phyloP scores from a whole-genome alignment of 1,139 yeast genomes.

The Kazachstania sp. region DNA sequence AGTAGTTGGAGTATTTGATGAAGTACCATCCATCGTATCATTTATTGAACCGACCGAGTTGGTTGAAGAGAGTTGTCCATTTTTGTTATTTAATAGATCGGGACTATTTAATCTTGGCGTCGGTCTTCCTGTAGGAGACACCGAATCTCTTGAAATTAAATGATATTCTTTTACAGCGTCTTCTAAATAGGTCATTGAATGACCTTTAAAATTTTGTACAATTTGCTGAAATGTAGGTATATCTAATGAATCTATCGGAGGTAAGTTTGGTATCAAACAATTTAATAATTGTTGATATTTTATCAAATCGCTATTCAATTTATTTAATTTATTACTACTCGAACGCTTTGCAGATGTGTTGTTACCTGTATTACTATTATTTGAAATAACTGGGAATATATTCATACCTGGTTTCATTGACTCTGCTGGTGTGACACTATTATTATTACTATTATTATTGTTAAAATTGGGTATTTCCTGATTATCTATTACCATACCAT shows the following conservation, averaged over 20 bases:
- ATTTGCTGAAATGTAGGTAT: conserved; percentile 24
- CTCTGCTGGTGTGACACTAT: too few species aligned
- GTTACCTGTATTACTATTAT: background rate
- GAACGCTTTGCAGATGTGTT: background rate
- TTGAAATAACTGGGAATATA: background rate
- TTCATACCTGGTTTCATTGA: background rate
- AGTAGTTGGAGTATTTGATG: conserved; percentile 6
- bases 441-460: too few species aligned
- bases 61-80: background rate
- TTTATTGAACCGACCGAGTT: background rate
- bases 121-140: conserved; percentile 1
- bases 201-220: conserved; percentile 16
- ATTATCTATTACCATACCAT: background rate
- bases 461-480: background rate
- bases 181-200: conserved; percentile 12
- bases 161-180: conserved; percentile 24
- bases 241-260: conserved; percentile 23
- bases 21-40: conserved; percentile 1
- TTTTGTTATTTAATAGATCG: background rate
- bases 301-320: conserved; percentile 14
- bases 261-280: conserved; percentile 23
- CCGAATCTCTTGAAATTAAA: conserved; percentile 11
- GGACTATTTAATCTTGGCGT: conserved; percentile 5
- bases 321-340: conserved; percentile 7
- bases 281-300: conserved; percentile 21